Conservation (phyloP, 192 early-diverging fungal genomes). For the Lunasporangiospora selenospora region DNA sequence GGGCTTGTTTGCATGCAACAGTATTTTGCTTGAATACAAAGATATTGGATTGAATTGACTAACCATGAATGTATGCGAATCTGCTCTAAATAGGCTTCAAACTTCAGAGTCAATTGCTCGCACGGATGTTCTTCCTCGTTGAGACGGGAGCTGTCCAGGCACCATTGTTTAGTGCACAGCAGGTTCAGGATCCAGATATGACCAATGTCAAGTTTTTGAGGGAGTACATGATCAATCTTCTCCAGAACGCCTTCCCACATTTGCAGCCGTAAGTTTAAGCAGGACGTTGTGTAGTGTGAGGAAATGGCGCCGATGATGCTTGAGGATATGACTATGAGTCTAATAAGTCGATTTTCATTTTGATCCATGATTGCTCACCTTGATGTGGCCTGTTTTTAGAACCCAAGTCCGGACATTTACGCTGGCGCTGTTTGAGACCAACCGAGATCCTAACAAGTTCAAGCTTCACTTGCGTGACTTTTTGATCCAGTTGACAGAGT, state of each 20-base stretch:
- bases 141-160: slow-evolving; percentile 82
- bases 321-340: too few relatives aligned
- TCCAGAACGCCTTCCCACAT: slow-evolving; percentile 92
- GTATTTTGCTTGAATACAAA: not conserved
- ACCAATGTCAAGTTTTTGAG: slow-evolving; percentile 83
- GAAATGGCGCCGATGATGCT: too few relatives aligned
- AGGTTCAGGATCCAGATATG: slow-evolving; percentile 75
- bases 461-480: slow-evolving; percentile 96
- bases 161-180: slow-evolving; percentile 83
- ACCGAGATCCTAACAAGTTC: slow-evolving; percentile 85
- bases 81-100: slow-evolving; percentile 97
- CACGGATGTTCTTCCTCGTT: slow-evolving; percentile 88
- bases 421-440: slow-evolving; percentile 83
- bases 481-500: slow-evolving; percentile 93
- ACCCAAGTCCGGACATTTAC: slow-evolving; percentile 89
- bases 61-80: not conserved
- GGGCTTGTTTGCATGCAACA: not conserved
- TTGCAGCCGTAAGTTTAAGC: slow-evolving; percentile 76
- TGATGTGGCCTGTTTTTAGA: too few relatives aligned
- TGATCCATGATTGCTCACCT: too few relatives aligned
- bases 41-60: not conserved
- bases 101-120: slow-evolving; percentile 88
- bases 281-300: too few relatives aligned
- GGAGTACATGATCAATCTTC: slow-evolving; percentile 84
- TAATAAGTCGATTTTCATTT: too few relatives aligned